These are phyloP conservation scores for Verbascum thapsus DNA, from an alignment of 257 asterid genomes.

Conservation along the genomic window DNA sequence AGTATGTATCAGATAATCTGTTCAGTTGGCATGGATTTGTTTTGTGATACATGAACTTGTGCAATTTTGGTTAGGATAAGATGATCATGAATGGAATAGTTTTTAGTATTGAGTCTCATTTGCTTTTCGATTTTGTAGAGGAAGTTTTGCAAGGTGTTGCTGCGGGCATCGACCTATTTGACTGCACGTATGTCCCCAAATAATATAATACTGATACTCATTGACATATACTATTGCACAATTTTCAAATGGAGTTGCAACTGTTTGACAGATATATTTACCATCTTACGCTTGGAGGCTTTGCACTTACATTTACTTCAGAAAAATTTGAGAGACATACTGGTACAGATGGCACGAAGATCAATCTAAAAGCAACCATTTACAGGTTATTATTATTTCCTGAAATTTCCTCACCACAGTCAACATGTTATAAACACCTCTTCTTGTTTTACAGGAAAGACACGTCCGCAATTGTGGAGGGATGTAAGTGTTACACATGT, in stretches of 20 bases:
- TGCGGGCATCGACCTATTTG: slow-evolving; percentile 89
- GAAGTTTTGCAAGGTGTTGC: slow-evolving; percentile 97
- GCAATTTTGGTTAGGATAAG: slow-evolving; percentile 15
- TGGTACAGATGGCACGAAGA: slow-evolving; percentile 65
- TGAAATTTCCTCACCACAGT: slow-evolving; percentile 18
- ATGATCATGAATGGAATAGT: slow-evolving; percentile 7
- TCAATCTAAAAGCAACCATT: slow-evolving; percentile 81
- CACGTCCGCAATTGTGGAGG: slow-evolving; percentile 55
- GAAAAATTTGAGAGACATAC: slow-evolving; percentile 37
- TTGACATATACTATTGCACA: no score
- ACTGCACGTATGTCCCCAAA: slow-evolving; percentile 78
- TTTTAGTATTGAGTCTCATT: slow-evolving; percentile 17
- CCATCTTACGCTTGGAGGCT: slow-evolving; percentile 87
- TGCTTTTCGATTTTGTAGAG: slow-evolving; percentile 52
- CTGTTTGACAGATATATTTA: slow-evolving; percentile 63
- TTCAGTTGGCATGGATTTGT: no score
- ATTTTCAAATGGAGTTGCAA: slow-evolving; percentile 13
- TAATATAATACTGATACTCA: no score
- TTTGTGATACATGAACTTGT: slow-evolving; percentile 3
- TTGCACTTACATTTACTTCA: slow-evolving; percentile 72
- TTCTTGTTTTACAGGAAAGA: slow-evolving; percentile 73
- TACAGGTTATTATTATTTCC: slow-evolving; percentile 55
- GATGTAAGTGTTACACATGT: slow-evolving; percentile 83
- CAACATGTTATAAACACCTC: no score
- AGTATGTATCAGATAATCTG: no score